Conservation (phyloP, 2,329 filamentous ascomycete species). For the Didymella segeticola region DNA sequence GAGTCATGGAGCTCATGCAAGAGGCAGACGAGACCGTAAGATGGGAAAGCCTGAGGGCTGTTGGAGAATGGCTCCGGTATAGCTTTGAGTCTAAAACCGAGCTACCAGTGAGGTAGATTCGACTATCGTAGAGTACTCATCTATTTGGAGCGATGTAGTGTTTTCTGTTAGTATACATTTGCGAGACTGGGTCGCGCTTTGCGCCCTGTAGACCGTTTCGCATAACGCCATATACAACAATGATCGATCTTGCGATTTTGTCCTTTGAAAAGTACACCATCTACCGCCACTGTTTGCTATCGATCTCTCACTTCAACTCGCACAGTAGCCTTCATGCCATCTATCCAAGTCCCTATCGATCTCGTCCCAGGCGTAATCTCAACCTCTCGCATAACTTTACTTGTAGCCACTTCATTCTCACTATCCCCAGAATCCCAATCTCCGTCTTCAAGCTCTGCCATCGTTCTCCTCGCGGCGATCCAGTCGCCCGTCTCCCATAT, state of each 20-base stretch:
- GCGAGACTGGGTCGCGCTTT: slow-evolving; percentile 7
- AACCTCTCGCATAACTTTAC: slow-evolving; percentile 79
- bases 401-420: slow-evolving; percentile 64
- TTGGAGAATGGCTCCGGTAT: slow-evolving; percentile 79
- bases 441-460: slow-evolving; percentile 62
- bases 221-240: slow-evolving; percentile 3
- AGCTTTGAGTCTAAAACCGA: slow-evolving; percentile 53
- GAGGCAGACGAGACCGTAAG: slow-evolving; percentile 86
- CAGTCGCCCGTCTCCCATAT: slow-evolving; percentile 92
- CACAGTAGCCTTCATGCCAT: slow-evolving; percentile 72
- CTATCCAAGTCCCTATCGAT: slow-evolving; percentile 82
- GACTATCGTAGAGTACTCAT: neutral
- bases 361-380: slow-evolving; percentile 81
- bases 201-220: slow-evolving; percentile 14
- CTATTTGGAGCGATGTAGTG: slow-evolving; percentile 12
- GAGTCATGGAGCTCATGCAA: slow-evolving; percentile 93
- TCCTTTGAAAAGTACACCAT: too few species aligned
- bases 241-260: neutral
- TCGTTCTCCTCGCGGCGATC: slow-evolving; percentile 72
- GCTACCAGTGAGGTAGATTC: slow-evolving; percentile 36
- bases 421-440: slow-evolving; percentile 55
- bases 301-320: slow-evolving; percentile 65
- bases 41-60: slow-evolving; percentile 89
- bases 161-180: slow-evolving; percentile 15
- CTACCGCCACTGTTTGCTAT: neutral